Conservation (phyloP, 1,284 basidiomycete species). For the Volvariella volvacea region DNA sequence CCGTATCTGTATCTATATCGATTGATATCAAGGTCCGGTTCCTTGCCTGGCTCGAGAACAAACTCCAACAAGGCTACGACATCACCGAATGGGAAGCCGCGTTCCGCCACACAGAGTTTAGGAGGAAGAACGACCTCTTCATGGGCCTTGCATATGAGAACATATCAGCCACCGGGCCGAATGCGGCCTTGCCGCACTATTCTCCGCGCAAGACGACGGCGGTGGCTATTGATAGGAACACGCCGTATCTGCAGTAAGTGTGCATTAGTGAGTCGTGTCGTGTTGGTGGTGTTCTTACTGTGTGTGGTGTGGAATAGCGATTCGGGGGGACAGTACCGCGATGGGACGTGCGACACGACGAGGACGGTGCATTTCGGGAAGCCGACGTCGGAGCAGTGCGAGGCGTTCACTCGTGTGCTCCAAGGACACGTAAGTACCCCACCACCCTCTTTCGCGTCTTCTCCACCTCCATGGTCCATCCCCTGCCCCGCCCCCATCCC, state of each 20-base stretch:
- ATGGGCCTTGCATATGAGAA: slow-evolving; percentile 92
- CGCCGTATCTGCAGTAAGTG: slow-evolving; percentile 85
- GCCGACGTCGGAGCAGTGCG: slow-evolving; percentile 74
- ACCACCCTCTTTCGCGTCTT: too few species aligned
- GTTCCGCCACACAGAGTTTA: slow-evolving; percentile 75
- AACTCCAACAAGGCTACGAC: slow-evolving; percentile 67
- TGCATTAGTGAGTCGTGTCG: slow-evolving; percentile 6
- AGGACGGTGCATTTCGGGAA: slow-evolving; percentile 87
- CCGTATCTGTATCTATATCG: too few species aligned
- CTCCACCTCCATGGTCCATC: too few species aligned
- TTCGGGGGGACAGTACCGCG: slow-evolving; percentile 84
- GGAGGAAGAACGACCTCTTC: slow-evolving; percentile 70
- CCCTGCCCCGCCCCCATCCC: slow-evolving; percentile 14
- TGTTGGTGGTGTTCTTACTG: slow-evolving; percentile 7
- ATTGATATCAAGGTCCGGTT: slow-evolving; percentile 47
- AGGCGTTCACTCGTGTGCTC: slow-evolving; percentile 90
- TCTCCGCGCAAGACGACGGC: slow-evolving; percentile 70
- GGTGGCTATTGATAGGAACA: slow-evolving; percentile 66
- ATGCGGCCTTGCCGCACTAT: slow-evolving; percentile 94
- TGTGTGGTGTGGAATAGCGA: slow-evolving; percentile 43
- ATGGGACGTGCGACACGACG: slow-evolving; percentile 92
- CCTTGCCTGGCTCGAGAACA: slow-evolving; percentile 89
- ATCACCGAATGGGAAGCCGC: slow-evolving; percentile 92
- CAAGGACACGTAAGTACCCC: slow-evolving; percentile 81
- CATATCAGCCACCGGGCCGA: slow-evolving; percentile 87